Conservation (phyloP, 345 rosid species). For the Citrus inodora region DNA sequence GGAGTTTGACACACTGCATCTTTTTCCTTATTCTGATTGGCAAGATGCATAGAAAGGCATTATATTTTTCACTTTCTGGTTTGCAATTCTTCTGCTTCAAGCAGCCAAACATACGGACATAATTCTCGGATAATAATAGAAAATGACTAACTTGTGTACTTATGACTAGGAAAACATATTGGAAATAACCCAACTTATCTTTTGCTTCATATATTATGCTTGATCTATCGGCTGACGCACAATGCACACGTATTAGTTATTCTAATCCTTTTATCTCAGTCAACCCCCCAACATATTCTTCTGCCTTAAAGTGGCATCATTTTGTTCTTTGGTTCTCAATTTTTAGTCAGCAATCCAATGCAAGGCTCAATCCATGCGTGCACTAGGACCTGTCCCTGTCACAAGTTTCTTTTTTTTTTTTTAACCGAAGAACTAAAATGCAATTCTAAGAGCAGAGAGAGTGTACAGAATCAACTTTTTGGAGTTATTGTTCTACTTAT, state of each 20-base stretch:
- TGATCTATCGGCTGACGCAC: not conserved
- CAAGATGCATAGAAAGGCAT: not conserved
- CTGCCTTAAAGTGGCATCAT: not conserved
- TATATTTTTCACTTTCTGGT: not conserved
- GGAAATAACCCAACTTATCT: not conserved
- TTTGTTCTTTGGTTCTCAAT: not conserved
- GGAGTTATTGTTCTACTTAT: not conserved
- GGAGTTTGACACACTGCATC: not conserved
- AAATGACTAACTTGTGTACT: not conserved
- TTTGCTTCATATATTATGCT: not conserved
- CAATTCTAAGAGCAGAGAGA: not conserved
- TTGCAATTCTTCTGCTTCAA: not conserved
- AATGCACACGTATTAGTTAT: not conserved
- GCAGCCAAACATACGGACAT: not conserved
- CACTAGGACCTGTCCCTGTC: not conserved
- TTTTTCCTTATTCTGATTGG: not conserved
- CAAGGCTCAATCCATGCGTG: not conserved
- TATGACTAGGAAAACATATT: not conserved
- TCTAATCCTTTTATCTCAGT: not conserved
- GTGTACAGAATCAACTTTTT: not conserved
- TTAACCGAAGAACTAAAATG: no score
- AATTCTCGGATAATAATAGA: not conserved
- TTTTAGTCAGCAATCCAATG: not conserved
- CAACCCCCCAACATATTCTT: not conserved
- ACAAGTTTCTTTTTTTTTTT: not conserved